Evolutionary conservation across 2,329 filamentous ascomycete species (phyloP).

Genomic region (Fusarium vanettenii): DNA sequence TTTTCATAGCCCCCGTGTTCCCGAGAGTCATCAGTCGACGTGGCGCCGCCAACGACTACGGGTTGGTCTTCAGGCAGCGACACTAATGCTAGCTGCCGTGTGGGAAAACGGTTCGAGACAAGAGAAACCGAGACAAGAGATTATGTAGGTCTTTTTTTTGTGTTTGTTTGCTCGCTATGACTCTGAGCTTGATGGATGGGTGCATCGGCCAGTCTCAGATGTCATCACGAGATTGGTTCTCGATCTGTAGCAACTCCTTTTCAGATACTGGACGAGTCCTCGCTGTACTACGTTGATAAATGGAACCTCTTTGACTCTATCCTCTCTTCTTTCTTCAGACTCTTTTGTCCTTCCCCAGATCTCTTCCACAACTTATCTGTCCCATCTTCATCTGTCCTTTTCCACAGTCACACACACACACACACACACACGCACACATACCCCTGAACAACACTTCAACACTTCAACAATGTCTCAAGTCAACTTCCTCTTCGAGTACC

Average conservation of each 20-base stretch:
- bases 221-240: not conserved
- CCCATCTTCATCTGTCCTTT: not conserved
- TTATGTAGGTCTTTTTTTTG: not conserved
- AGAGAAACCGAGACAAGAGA: not conserved
- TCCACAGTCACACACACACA: not conserved
- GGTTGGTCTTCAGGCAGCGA: constrained; percentile 7
- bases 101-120: constrained; percentile 3
- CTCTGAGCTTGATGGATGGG: not conserved
- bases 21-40: not conserved
- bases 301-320: not conserved
- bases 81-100: constrained; percentile 10
- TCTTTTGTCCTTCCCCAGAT: not conserved
- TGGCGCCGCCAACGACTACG: constrained; percentile 27
- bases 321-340: not conserved
- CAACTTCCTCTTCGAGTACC: constrained; percentile 13
- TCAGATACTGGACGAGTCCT: not conserved
- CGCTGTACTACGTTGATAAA: not conserved
- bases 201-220: not conserved
- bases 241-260: not conserved
- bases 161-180: not conserved
- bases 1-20: not conserved
- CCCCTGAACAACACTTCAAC: not conserved
- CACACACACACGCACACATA: not conserved
- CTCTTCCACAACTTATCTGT: not conserved
- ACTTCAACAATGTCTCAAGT: not conserved